Base-by-base conservation (phyloP, 345 rosid genomes). In the Salix dunnii region DNA sequence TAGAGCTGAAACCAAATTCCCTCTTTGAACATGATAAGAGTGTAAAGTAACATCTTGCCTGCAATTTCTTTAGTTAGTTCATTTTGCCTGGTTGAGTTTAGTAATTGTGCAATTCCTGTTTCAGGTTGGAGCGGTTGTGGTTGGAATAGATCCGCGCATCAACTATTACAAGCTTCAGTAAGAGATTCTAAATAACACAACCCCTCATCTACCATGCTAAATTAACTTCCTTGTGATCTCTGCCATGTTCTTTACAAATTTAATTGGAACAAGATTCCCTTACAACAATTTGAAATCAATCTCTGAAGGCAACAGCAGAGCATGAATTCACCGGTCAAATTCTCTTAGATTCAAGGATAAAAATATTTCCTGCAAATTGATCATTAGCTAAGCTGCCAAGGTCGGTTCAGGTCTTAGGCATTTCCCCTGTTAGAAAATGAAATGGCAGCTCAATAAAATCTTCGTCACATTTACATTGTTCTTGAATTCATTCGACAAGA, bases 91-190 rank as follows among this genome's bases (percentile, higher is more conserved):
- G 64, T 67, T 78, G 70, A 61, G 66, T 70, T 78, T 75, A 62
- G 13, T 78, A 72, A 67, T 64, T 70, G 80, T 78, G 74, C 76
- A 62, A 78, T 58, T 74, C 38, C n/a, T 21, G 38, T 67, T 77
- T 31, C 88, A 91, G 99, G 99, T 91, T 70, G 99, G 99, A 83
- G 99, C 98, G 42, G 97, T 95, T 74, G 94, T 93, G 75, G 98
- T 93, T 63, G 98, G 98, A 71, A 49, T 91, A 62, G 98, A 95
- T 76, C 96, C 94, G 28, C 46, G 71, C 67, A 87, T 95, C 72
- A 95, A 95, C 89, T 93, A 88, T 82, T 93, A 89, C 86, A 95
- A 95, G 90, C 98, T 95, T 81, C 98, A 91, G 98, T 90, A 87
- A 84, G 97, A 77, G 75, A 55, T 64, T 64, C 80, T 76, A 68